phyloP scores from a whole-genome alignment of 345 rosid species.

The Gossypium bickii region DNA sequence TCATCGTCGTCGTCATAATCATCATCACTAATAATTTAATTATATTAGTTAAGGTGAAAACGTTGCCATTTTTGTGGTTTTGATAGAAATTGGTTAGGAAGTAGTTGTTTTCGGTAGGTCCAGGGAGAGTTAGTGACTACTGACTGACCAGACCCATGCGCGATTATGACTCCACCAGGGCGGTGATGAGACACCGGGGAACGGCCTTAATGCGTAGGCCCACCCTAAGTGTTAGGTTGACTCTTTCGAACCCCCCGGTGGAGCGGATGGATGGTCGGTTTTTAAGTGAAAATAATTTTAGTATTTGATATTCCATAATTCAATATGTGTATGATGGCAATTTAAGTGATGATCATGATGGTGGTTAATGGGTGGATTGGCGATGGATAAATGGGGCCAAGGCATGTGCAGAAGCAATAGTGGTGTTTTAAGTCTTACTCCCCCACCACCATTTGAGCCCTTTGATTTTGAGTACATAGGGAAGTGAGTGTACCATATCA shows the following conservation, averaged over 20 bases:
- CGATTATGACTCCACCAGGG: slow-evolving; percentile 39
- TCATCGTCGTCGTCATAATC: not conserved
- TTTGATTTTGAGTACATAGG: not conserved
- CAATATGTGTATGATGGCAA: not conserved
- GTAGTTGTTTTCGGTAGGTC: slow-evolving; percentile 22
- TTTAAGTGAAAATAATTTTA: not conserved
- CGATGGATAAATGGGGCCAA: slow-evolving; percentile 15
- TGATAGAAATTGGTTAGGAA: slow-evolving; percentile 13
- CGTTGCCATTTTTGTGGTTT: not conserved
- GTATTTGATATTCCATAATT: not conserved
- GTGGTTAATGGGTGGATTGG: slow-evolving; percentile 16
- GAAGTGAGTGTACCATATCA: not conserved
- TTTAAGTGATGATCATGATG: not conserved
- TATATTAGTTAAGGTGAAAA: not conserved
- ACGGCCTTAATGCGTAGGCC: slow-evolving; percentile 3
- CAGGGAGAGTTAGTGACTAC: slow-evolving; percentile 20
- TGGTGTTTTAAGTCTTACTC: not conserved
- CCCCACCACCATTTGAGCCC: not conserved
- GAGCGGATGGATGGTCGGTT: slow-evolving; percentile 21
- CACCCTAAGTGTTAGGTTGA: slow-evolving; percentile 26
- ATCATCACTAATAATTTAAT: not conserved
- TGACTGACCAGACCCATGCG: slow-evolving; percentile 32
- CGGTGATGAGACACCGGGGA: not conserved
- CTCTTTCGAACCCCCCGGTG: not conserved
- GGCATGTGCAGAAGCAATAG: slow-evolving; percentile 30